A percentile compares a stretch with the other conserved stretches of the same genome.
Evolutionary conservation across 2,329 filamentous ascomycete genomes (phyloP).

Genomic region (Aspergillus floridensis): DNA sequence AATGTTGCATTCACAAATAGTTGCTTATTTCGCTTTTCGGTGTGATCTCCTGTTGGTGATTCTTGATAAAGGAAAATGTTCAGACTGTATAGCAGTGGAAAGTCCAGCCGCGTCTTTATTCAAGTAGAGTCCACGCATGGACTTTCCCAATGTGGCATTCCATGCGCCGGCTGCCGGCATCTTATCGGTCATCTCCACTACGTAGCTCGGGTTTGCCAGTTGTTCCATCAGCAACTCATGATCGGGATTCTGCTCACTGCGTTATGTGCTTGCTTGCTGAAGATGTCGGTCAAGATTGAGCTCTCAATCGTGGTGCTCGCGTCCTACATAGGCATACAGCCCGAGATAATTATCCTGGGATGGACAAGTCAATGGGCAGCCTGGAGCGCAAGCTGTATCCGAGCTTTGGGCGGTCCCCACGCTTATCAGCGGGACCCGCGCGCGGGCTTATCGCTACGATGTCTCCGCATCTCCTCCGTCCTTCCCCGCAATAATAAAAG

Average conservation of each 20-base stretch:
- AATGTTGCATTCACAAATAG: too few species aligned
- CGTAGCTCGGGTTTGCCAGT: neutral
- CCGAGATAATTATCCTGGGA: too few species aligned
- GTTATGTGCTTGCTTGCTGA: too few species aligned
- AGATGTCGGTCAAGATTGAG: too few species aligned
- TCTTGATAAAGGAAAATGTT: too few species aligned
- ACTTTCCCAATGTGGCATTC: slow-evolving; percentile 18
- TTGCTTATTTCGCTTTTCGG: too few species aligned
- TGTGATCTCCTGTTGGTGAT: too few species aligned
- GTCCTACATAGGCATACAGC: too few species aligned
- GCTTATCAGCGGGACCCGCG: slow-evolving; percentile 22
- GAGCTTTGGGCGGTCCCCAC: neutral
- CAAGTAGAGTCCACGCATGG: slow-evolving; percentile 13
- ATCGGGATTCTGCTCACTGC: neutral
- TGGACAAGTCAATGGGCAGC: neutral
- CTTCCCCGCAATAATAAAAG: slow-evolving; percentile 26
- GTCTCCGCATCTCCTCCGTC: slow-evolving; percentile 18
- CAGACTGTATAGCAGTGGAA: neutral
- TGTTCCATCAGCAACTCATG: neutral
- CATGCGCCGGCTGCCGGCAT: slow-evolving; percentile 8
- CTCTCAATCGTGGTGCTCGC: too few species aligned
- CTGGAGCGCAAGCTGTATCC: neutral
- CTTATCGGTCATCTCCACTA: slow-evolving; percentile 6
- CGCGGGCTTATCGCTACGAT: slow-evolving; percentile 15
- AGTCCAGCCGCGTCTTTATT: slow-evolving; percentile 5